phyloP scores from a whole-genome alignment of 1,284 basidiomycete species.

The Microbotryomycetes sp. region DNA sequence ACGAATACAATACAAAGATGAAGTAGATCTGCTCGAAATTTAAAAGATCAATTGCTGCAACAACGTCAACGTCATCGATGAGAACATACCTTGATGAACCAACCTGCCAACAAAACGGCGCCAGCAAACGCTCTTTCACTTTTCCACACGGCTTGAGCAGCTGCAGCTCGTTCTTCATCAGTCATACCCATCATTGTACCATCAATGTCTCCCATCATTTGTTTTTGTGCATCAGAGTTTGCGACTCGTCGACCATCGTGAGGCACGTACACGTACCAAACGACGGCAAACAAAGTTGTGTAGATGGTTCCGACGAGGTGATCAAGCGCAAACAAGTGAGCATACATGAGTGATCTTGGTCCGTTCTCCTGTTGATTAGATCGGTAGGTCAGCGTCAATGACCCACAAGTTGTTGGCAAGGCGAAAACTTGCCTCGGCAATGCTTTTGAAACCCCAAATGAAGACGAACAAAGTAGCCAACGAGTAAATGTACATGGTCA shows the following conservation, averaged over 20 bases:
- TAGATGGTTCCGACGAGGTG: constrained; percentile 87
- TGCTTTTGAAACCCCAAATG: constrained; percentile 77
- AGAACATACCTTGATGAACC: constrained; percentile 73
- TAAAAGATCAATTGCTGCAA: not conserved
- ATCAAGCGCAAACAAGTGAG: constrained; percentile 86
- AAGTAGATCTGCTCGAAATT: constrained; percentile 69
- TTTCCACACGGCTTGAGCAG: constrained; percentile 78
- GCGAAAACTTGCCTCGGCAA: constrained; percentile 58
- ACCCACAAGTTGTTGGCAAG: not conserved
- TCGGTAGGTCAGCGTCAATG: not conserved
- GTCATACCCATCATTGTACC: constrained; percentile 52
- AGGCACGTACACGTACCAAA: constrained; percentile 83
- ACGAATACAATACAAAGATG: constrained; percentile 83
- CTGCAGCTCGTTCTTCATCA: constrained; percentile 56
- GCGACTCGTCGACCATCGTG: constrained; percentile 76
- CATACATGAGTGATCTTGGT: constrained; percentile 75
- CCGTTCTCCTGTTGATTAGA: constrained; percentile 66
- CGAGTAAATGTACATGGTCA: constrained; percentile 89
- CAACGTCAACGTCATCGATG: not conserved
- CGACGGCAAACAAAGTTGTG: constrained; percentile 80
- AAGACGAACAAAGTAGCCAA: constrained; percentile 72
- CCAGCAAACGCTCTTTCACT: constrained; percentile 79
- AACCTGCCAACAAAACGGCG: constrained; percentile 69
- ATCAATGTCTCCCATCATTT: constrained; percentile 54
- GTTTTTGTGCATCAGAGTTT: constrained; percentile 79